A percentile compares a stretch with the other conserved stretches of the same genome.
These are phyloP conservation scores for Aspergillus hancockii DNA, from an alignment of 495 filamentous ascomycete genomes.

Conservation along the genomic window DNA sequence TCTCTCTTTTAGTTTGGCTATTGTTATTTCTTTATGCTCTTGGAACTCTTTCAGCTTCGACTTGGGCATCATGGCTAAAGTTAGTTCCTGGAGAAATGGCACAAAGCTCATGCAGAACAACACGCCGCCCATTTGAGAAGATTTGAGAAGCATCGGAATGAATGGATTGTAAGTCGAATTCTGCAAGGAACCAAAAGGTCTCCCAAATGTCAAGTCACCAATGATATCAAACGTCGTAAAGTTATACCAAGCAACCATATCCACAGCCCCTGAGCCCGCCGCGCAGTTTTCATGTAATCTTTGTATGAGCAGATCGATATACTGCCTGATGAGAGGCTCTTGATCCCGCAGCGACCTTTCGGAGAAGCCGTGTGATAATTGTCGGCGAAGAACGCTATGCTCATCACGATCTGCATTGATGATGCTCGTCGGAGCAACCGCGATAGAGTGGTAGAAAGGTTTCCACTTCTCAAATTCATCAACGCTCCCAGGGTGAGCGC, in stretches of 20 bases:
- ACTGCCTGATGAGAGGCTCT: slow-evolving; percentile 41
- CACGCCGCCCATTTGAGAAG: neutral
- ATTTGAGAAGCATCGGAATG: slow-evolving; percentile 50
- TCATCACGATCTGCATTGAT: slow-evolving; percentile 35
- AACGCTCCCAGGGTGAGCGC: slow-evolving; percentile 31
- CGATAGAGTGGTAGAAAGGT: slow-evolving; percentile 21
- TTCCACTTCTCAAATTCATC: slow-evolving; percentile 19
- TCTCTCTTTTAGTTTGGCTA: slow-evolving; percentile 17
- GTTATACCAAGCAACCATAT: slow-evolving; percentile 57
- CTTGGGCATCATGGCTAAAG: slow-evolving; percentile 20
- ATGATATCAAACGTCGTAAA: slow-evolving; percentile 64
- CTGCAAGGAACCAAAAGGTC: slow-evolving; percentile 57
- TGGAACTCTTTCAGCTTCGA: slow-evolving; percentile 10
- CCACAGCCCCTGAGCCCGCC: slow-evolving; percentile 24
- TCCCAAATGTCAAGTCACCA: slow-evolving; percentile 61
- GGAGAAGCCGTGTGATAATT: slow-evolving; percentile 56
- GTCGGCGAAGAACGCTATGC: slow-evolving; percentile 44
- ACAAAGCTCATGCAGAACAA: slow-evolving; percentile 37
- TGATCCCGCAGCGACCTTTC: slow-evolving; percentile 46
- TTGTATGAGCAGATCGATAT: slow-evolving; percentile 47
- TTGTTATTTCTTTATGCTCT: slow-evolving; percentile 43
- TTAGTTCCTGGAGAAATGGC: slow-evolving; percentile 29
- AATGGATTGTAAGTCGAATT: slow-evolving; percentile 52
- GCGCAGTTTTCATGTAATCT: slow-evolving; percentile 37
- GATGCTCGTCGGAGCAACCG: slow-evolving; percentile 16